Evolutionary conservation across 139 green algal species (phyloP), one percentile per base, ranked within the genome.

Genomic region (Coelastrella sp.): DNA sequence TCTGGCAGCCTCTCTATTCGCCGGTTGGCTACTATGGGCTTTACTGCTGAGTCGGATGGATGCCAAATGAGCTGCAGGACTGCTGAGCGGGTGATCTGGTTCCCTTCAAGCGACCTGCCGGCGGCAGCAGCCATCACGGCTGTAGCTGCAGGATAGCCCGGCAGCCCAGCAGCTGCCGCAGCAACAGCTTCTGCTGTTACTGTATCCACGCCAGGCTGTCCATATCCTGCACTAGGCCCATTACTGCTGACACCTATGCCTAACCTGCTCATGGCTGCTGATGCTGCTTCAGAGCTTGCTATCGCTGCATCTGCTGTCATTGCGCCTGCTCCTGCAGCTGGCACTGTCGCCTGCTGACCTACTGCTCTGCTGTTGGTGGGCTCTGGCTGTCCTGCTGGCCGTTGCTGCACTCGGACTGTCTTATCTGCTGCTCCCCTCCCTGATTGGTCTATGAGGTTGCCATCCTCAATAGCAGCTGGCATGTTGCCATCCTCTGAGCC

Each of bases 1-100:
- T 98, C 95, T 4, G 92, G 84, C 79, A 98, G 79, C 19, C 94
- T 94, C 90, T 99, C 97, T 82, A 98, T 98, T 59, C 96, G 90
- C 5, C 95, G 83, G 92, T 99, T 99, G 3, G 95, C 95, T 17
- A 99, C 96, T 81, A 99, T 99, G 10, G 98, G 98, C 93, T 97
- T 97, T 20, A 99, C 97, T 2, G 93, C 92, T 19, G 92, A 90
- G 92, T 99, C 97, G 2, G 89, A 94, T 0, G 94, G 59, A 79
- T 99, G 97, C 94, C 96, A 98, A 4, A 98, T 92, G 3, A 99
- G 89, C 57, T 32, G 16, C 57, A 66, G 80, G 17, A 87, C 65
- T 16, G 65, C 56, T 22, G 80, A 57, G 14, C 47, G 14, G 13
- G 32, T 57, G 7, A 16, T 22, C 74, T 80, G 74, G 6, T 57